These are phyloP conservation scores for Botryosphaeria agaves DNA, from an alignment of 2,329 filamentous ascomycete species.

Conservation along the genomic window DNA sequence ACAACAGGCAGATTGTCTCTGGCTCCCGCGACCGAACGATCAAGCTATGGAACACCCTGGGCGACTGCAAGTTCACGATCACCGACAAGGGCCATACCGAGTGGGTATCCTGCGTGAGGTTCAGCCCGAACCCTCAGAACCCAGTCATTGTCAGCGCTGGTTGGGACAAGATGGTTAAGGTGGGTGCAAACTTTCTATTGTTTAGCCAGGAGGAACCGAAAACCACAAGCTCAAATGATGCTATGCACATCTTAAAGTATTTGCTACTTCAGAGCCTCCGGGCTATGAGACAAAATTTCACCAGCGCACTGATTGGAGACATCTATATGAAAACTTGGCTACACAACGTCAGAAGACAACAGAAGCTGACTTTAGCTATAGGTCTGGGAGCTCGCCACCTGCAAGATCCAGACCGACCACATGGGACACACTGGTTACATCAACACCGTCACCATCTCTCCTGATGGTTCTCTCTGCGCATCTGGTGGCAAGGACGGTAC, in stretches of 20 bases:
- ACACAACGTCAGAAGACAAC: conserved; percentile 8
- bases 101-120: conserved; percentile 98
- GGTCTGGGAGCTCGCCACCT: conserved; percentile 99
- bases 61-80: conserved; percentile 99
- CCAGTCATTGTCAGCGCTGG: conserved; percentile 96
- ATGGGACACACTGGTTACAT: conserved; percentile 99
- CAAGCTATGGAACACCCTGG: conserved; percentile 99
- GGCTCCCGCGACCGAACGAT: conserved; percentile 96
- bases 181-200: conserved; percentile 33
- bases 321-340: conserved; percentile 1
- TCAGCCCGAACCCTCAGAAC: conserved; percentile 99
- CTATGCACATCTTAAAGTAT: conserved; percentile 80
- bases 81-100: conserved; percentile 99
- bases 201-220: not conserved
- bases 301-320: conserved; percentile 60
- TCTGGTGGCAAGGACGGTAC: conserved; percentile 99
- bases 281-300: conserved; percentile 97
- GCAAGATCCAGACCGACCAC: conserved; percentile 99
- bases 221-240: conserved; percentile 65
- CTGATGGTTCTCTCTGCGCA: conserved; percentile 95
- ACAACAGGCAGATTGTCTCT: conserved; percentile 99
- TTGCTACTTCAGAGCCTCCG: conserved; percentile 99
- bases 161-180: conserved; percentile 99
- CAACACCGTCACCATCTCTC: conserved; percentile 99
- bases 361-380: conserved; percentile 20